Conservation (phyloP, 192 early-diverging fungal genomes). For the Chytriomyces sp. region DNA sequence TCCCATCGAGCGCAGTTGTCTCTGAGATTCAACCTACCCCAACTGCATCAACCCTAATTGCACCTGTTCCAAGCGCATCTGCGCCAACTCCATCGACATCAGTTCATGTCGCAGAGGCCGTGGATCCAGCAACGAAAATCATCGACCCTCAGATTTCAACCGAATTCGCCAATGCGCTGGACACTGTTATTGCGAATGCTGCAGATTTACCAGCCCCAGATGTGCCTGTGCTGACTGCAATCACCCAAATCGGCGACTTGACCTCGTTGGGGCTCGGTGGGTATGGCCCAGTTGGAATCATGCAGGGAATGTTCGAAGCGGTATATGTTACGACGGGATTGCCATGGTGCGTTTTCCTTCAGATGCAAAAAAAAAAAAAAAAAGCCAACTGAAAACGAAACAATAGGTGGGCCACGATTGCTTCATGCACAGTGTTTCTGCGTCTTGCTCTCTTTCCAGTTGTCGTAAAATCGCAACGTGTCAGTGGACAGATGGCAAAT, state of each 20-base stretch:
- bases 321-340: slow-evolving; percentile 81
- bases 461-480: slow-evolving; percentile 72
- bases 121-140: too few species aligned
- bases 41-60: too few species aligned
- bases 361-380: neutral
- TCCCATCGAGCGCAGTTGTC: too few species aligned
- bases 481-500: slow-evolving; percentile 70
- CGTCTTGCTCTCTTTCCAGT: slow-evolving; percentile 76
- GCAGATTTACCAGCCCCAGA: slow-evolving; percentile 20
- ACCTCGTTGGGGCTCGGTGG: slow-evolving; percentile 79
- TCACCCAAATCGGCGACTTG: slow-evolving; percentile 84
- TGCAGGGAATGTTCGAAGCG: slow-evolving; percentile 76
- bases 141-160: neutral
- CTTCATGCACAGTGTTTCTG: slow-evolving; percentile 65
- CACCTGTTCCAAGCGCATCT: too few species aligned
- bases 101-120: too few species aligned
- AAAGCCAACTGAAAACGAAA: neutral
- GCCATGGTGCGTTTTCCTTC: slow-evolving; percentile 75
- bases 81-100: too few species aligned
- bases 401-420: slow-evolving; percentile 79
- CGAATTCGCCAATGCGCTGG: slow-evolving; percentile 29
- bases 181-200: slow-evolving; percentile 36
- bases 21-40: too few species aligned
- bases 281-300: slow-evolving; percentile 67
- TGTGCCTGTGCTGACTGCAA: slow-evolving; percentile 43